A percentile compares a stretch with the other conserved stretches of the same genome.
Conservation (phyloP, 176 grass and related monocot species). For the Aegilops sharonensis region DNA sequence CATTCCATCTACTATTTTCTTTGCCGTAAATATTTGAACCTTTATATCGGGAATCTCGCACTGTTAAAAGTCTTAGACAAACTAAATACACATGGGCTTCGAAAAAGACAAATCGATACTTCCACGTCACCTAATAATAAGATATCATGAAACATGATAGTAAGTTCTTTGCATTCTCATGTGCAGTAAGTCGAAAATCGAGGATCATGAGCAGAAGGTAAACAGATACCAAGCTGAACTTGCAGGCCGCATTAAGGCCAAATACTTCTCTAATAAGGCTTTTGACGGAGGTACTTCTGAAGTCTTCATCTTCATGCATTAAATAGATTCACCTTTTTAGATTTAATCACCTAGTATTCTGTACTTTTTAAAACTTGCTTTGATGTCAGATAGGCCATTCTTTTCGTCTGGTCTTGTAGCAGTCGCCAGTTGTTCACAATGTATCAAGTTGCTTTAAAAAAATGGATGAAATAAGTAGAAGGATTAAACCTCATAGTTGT, state of each 20-base stretch:
- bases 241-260: conserved; percentile 55
- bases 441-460: background rate
- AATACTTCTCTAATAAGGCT: conserved; percentile 70
- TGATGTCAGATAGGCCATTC: background rate
- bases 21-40: background rate
- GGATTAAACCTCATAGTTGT: too few species aligned
- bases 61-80: conserved; percentile 2
- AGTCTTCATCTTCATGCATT: background rate
- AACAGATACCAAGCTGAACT: conserved; percentile 52
- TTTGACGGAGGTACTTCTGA: conserved; percentile 54
- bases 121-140: background rate
- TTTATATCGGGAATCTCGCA: background rate
- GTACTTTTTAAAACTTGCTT: background rate
- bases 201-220: conserved; percentile 50
- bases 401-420: background rate
- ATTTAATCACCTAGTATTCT: background rate
- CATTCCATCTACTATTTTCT: background rate
- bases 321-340: background rate
- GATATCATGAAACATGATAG: conserved; percentile 5
- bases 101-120: background rate
- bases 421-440: background rate
- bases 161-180: background rate
- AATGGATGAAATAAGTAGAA: too few species aligned
- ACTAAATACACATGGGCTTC: background rate
- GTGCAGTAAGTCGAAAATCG: conserved; percentile 35